A percentile compares a stretch with the other conserved stretches of the same genome.
Conservation (phyloP, 2,329 filamentous ascomycete species). For the Calonectria leucothoes region DNA sequence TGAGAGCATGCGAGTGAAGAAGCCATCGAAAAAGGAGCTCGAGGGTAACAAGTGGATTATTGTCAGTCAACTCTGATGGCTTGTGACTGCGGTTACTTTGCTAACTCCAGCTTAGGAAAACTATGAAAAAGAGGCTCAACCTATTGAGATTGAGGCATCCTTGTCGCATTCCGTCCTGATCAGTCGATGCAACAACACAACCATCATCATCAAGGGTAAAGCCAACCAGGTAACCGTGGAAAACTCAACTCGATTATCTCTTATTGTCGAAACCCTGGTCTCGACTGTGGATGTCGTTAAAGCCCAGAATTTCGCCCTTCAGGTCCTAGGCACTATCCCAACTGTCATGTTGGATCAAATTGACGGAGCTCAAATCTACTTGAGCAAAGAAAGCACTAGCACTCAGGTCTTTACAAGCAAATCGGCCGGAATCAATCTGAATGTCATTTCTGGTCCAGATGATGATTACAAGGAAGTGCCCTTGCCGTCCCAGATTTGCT, state of each 20-base stretch:
- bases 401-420: slow-evolving; percentile 94
- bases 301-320: slow-evolving; percentile 92
- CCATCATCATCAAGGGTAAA: slow-evolving; percentile 90
- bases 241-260: slow-evolving; percentile 84
- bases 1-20: slow-evolving; percentile 86
- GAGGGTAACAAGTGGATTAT: slow-evolving; percentile 95
- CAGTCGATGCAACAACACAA: slow-evolving; percentile 90
- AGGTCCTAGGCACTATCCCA: slow-evolving; percentile 86
- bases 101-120: slow-evolving; percentile 73
- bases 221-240: slow-evolving; percentile 97
- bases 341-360: slow-evolving; percentile 94
- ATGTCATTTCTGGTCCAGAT: slow-evolving; percentile 76
- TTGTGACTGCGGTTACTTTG: background rate
- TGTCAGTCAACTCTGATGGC: slow-evolving; percentile 56
- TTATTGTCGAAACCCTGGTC: slow-evolving; percentile 90
- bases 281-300: slow-evolving; percentile 96
- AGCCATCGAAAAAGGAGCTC: slow-evolving; percentile 81
- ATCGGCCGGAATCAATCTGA: slow-evolving; percentile 87
- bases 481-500: slow-evolving; percentile 89
- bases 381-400: slow-evolving; percentile 80
- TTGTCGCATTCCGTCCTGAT: slow-evolving; percentile 93
- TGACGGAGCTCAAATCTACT: slow-evolving; percentile 88
- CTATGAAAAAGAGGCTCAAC: slow-evolving; percentile 79
- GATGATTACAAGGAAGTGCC: slow-evolving; percentile 90
- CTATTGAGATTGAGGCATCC: slow-evolving; percentile 84